These are phyloP conservation scores for Kalmanozyma brasiliensis DNA, from an alignment of 1,284 basidiomycete species.

Conservation along the genomic window DNA sequence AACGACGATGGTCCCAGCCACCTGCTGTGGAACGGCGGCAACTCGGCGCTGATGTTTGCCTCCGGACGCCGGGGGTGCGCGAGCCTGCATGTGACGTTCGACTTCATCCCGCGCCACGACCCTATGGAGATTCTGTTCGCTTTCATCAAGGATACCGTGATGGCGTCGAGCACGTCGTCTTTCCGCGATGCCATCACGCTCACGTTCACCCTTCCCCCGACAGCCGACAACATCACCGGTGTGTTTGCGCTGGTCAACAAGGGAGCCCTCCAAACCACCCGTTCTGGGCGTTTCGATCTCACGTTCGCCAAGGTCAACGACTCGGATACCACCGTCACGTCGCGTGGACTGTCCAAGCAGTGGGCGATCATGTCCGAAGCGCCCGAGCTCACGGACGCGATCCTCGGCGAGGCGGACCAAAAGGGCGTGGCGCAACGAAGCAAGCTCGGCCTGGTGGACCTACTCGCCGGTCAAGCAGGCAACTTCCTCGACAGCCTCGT, in stretches of 20 bases:
- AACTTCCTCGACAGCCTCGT: constrained; percentile 58
- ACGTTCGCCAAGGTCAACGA: constrained; percentile 61
- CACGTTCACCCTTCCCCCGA: constrained; percentile 54
- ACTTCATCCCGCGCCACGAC: constrained; percentile 59
- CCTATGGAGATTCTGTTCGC: constrained; percentile 48
- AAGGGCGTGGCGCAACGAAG: constrained; percentile 58
- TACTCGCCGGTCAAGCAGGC: constrained; percentile 49
- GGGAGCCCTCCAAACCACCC: constrained; percentile 48
- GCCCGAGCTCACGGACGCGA: constrained; percentile 59
- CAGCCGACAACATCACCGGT: constrained; percentile 48
- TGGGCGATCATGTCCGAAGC: constrained; percentile 64
- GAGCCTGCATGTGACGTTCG: constrained; percentile 54
- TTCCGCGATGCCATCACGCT: constrained; percentile 55
- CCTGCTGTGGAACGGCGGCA: constrained; percentile 64
- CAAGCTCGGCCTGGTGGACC: constrained; percentile 53
- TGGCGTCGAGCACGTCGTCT: constrained; percentile 42
- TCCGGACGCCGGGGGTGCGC: constrained; percentile 61
- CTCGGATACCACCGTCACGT: constrained; percentile 39
- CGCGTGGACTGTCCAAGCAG: constrained; percentile 54
- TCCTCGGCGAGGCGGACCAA: constrained; percentile 61
- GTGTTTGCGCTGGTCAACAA: constrained; percentile 65
- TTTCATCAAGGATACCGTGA: constrained; percentile 43
- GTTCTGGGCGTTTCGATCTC: constrained; percentile 60
- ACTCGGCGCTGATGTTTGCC: constrained; percentile 61
- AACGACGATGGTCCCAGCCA: constrained; percentile 43